These are phyloP conservation scores for Dactylellina drechsleri DNA, from an alignment of 2,329 filamentous ascomycete species.

Conservation along the genomic window DNA sequence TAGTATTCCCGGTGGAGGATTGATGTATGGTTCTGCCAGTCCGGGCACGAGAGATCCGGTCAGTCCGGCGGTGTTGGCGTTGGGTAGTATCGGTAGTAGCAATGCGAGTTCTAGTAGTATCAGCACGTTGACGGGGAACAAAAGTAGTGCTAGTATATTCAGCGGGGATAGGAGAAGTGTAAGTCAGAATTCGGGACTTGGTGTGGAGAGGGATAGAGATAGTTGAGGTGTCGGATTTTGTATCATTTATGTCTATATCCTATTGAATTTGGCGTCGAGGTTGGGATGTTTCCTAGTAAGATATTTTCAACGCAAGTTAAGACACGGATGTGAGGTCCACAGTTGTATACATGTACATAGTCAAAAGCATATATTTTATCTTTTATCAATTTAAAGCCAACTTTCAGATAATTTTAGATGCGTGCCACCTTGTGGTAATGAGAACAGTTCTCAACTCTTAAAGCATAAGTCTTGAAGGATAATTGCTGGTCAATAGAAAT, in stretches of 20 bases:
- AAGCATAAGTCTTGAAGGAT: too few species aligned
- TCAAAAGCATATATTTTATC: slow-evolving; percentile 24
- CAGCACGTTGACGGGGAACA: slow-evolving; percentile 51
- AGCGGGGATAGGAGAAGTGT: slow-evolving; percentile 53
- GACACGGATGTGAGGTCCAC: too few species aligned
- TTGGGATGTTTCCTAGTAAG: neutral
- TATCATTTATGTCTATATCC: neutral
- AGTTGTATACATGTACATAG: slow-evolving; percentile 18
- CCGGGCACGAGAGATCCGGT: slow-evolving; percentile 46
- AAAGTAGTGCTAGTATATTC: slow-evolving; percentile 45
- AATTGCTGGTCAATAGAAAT: too few species aligned
- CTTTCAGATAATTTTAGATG: too few species aligned
- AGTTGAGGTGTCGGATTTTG: slow-evolving; percentile 11
- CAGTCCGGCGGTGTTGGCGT: slow-evolving; percentile 47
- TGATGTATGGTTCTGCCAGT: slow-evolving; percentile 26
- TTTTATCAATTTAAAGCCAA: too few species aligned
- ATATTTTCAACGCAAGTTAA: too few species aligned
- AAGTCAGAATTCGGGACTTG: slow-evolving; percentile 38
- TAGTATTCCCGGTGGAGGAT: slow-evolving; percentile 28
- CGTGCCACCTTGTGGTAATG: too few species aligned
- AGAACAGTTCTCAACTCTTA: too few species aligned
- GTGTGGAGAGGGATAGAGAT: slow-evolving; percentile 22
- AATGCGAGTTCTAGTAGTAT: slow-evolving; percentile 51
- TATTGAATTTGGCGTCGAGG: neutral
- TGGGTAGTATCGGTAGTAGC: slow-evolving; percentile 44